phyloP scores from a whole-genome alignment of 148 eudicot species.

The Vaccinium vitisidaea region DNA sequence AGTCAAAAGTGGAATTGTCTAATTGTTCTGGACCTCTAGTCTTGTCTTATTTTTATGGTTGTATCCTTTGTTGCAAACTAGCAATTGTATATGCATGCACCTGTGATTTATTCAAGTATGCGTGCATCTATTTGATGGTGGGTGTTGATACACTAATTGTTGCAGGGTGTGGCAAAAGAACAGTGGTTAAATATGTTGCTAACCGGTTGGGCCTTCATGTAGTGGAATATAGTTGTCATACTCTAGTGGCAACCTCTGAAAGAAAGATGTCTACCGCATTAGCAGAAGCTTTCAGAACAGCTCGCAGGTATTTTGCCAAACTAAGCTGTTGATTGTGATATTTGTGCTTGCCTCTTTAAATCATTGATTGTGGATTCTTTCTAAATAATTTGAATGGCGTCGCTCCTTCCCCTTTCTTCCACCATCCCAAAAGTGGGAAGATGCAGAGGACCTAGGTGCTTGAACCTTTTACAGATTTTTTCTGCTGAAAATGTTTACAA shows the following conservation, averaged over 20 bases:
- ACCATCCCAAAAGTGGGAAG: neutral
- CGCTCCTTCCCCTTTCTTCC: neutral
- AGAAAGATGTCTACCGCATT: constrained; percentile 62
- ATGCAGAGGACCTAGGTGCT: neutral
- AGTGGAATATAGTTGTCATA: constrained; percentile 83
- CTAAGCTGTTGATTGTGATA: neutral
- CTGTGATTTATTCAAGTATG: neutral
- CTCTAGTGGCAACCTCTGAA: constrained; percentile 71
- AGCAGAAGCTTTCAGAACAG: constrained; percentile 72
- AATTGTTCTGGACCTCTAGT: neutral
- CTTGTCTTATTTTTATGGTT: neutral
- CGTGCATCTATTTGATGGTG: constrained; percentile 16
- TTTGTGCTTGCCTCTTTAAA: constrained; percentile 1
- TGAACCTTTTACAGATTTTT: neutral
- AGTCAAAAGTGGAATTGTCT: neutral
- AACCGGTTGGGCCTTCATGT: constrained; percentile 84
- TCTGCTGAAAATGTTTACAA: neutral
- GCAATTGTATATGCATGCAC: neutral
- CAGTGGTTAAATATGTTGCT: constrained; percentile 82
- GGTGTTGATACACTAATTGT: constrained; percentile 28
- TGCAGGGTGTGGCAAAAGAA: constrained; percentile 92
- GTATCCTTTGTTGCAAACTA: neutral
- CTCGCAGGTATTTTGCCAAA: constrained; percentile 57
- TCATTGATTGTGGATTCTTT: neutral
- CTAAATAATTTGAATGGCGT: constrained; percentile 11